Percentiles rank a stretch among this genome's conserved stretches.
Conservation (phyloP, 179 eudicot genomes). For the Heliamphora pulchella region DNA sequence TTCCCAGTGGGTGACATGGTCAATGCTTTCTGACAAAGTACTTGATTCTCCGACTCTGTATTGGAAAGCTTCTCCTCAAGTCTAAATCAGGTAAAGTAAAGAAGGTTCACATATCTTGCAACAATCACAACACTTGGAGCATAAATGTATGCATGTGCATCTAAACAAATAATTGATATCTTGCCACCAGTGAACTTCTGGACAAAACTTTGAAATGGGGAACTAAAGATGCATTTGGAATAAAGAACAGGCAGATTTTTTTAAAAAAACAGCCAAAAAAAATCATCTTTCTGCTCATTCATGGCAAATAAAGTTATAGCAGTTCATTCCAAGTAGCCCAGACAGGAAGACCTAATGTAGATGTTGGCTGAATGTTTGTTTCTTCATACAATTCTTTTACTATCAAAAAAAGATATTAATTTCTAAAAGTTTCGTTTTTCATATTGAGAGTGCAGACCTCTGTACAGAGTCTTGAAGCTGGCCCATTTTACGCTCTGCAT, state of each 20-base stretch:
- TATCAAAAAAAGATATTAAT: not conserved
- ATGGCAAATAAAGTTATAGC: not conserved
- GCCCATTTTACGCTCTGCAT: constrained; percentile 59
- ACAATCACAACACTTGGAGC: not conserved
- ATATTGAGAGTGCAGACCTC: constrained; percentile 45
- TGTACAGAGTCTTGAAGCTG: constrained; percentile 81
- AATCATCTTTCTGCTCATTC: no score
- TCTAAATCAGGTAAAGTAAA: constrained; percentile 32
- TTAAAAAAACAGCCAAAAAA: no score
- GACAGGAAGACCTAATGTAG: not conserved
- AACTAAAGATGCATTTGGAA: constrained; percentile 5
- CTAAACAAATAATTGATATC: no score
- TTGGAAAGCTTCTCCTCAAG: constrained; percentile 88
- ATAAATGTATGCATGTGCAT: no score
- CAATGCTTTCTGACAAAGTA: constrained; percentile 94
- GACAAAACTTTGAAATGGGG: not conserved
- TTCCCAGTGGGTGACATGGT: constrained; percentile 83
- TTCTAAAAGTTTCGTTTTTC: not conserved
- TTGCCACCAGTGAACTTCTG: no score
- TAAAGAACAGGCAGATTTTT: not conserved
- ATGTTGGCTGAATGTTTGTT: not conserved
- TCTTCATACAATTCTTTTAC: not conserved
- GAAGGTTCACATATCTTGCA: not conserved
- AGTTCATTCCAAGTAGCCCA: not conserved
- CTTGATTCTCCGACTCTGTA: constrained; percentile 89